Evolutionary conservation across 768 basidiomycete genomes (phyloP), one percentile per base, ranked within the genome.

Genomic region (Lactarius hengduanensis): DNA sequence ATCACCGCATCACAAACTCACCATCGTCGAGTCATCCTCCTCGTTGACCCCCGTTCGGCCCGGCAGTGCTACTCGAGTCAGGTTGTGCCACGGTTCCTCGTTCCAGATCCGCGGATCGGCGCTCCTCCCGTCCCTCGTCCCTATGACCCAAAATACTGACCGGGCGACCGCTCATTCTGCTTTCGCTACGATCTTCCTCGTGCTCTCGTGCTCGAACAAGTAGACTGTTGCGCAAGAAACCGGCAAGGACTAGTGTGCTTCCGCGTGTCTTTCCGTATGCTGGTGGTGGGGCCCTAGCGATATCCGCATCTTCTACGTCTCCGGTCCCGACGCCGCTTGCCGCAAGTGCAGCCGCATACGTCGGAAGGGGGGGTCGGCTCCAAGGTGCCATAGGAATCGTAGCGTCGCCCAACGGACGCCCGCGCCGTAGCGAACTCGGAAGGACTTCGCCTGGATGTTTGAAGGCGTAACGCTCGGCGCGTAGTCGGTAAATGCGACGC

Each of bases 221-320:
- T 53, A 69, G 53, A 36, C 69, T 67, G 64, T 62, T 57, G 38
- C 69, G 63, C 58, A 88, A 72, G 73, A 80, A 82, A 6, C 86
- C 84, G 0, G 81, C 72, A 22, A 89, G 78, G 54, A 90, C 71
- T 54, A 90, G 78, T 22, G 80, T 87, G 76, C 86, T 89, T 41
- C 87, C 88, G 57, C 89, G 82, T 22, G 87, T 88, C 70, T 89
- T 82, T 28, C 90, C 89, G 73, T 91, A 91, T n/a, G 87, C 87
- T 11, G 90, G 90, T 8, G 90, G 90, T 1, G 90, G 89, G 4
- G 85, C 81, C 22, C 79, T 81, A 3, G 88, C 89, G 64, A 90
- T 91, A 43, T 82, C 73, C 72, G 84, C 79, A 73, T 90, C 89
- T 70, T 91, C 90, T 32, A 89, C 88, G 74, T 91, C 89, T 50